Conservation (phyloP, 768 basidiomycete species). For the Leccinum rimulosum region DNA sequence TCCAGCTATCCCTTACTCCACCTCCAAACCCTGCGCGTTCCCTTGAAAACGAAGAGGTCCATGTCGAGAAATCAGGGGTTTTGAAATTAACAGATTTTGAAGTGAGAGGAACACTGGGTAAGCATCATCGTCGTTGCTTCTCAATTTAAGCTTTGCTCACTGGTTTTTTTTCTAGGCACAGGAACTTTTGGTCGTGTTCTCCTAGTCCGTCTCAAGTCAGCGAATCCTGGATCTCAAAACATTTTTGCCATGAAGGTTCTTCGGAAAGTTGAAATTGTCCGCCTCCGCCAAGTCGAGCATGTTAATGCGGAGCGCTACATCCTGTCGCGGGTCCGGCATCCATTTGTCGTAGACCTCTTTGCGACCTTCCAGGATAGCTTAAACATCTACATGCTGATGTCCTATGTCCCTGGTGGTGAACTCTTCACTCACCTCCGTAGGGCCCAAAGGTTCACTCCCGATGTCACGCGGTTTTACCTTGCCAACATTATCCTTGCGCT, state of each 20-base stretch:
- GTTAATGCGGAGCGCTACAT: constrained; percentile 96
- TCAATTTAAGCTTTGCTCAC: constrained; percentile 4
- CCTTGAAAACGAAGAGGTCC: constrained; percentile 69
- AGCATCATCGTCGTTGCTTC: constrained; percentile 17
- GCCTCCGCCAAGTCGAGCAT: constrained; percentile 94
- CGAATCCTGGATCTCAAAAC: constrained; percentile 39
- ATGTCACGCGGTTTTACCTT: constrained; percentile 97
- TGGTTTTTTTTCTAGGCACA: constrained; percentile 57
- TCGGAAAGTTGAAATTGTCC: constrained; percentile 80
- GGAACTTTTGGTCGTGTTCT: constrained; percentile 96
- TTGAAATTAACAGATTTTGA: constrained; percentile 77
- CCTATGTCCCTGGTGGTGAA: constrained; percentile 95
- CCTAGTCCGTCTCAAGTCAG: constrained; percentile 72
- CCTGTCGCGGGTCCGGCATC: constrained; percentile 86
- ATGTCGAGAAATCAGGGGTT: constrained; percentile 52
- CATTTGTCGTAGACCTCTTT: constrained; percentile 95
- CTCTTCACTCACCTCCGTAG: constrained; percentile 95
- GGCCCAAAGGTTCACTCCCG: constrained; percentile 91
- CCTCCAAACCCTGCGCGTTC: constrained; percentile 47
- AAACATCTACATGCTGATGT: constrained; percentile 98
- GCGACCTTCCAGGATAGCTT: constrained; percentile 93
- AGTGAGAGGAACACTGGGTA: constrained; percentile 75
- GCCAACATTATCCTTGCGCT: constrained; percentile 94
- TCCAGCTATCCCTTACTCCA: constrained; percentile 20
- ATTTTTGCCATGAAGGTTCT: constrained; percentile 90